Base-by-base conservation (phyloP, 2,329 filamentous ascomycete species). In the Hirsutella thompsonii region DNA sequence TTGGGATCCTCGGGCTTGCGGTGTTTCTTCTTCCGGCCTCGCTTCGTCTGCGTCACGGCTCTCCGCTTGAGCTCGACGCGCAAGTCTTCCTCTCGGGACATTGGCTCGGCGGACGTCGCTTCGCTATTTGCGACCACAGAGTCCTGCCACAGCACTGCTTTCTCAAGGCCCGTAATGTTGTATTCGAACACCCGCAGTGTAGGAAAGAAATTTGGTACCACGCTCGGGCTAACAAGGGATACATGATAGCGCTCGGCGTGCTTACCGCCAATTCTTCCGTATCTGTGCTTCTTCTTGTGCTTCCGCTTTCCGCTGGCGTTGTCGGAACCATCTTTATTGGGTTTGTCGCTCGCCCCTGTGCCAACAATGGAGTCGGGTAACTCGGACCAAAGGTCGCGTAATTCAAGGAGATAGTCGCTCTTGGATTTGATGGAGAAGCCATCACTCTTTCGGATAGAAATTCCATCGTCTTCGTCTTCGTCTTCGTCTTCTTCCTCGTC, bases 171-270 rank as follows among this genome's bases (percentile, higher is more conserved):
- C 0, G 70, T 84, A 41, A 86, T 86, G 57, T 98, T 96, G 68
- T 96, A 98, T 54, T 94, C 86, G 48, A 90, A 69, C n/a, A 98
- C 73, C n/a, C 89, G 77, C 26, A 95, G 62, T 1, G 84, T 88
- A 0, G 90, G 92, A 48, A 89, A 92, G 60, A 87, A 94, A 55
- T 92, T 95, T 6, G 90, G 92, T 8, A 96, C 85, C 30, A 98
- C 68, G 55, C 89, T 96, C 0, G 90, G 85, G 37, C 81, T 76
- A 42, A 96, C 81, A 20, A 92, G 67, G 0, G 84, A 81, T 5
- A 94, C 61, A 40, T 88, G 81, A 58, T 87, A 98, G 40, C 88
- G 76, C 61, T 98, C 88, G 3, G 79, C 88, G 64, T 78, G 94
- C 46, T 75, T 73, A 4, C 89, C 89, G 18, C 84, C 87, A 46